Conservation (phyloP, 257 asterid genomes). For the Anisodus tanguticus region DNA sequence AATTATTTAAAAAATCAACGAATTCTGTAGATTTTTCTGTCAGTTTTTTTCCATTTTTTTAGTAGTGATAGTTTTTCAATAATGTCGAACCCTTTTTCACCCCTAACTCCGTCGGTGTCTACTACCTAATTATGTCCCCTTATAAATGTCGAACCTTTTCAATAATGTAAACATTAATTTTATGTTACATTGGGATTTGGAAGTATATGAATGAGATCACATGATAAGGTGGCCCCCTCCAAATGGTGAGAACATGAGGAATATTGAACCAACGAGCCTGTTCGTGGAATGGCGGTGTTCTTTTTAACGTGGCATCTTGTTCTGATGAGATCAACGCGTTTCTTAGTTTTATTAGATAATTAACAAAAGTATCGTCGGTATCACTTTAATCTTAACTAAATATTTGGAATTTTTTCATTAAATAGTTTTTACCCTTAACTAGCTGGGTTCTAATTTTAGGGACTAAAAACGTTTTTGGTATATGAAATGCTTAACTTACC, state of each 20-base stretch:
- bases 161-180: not conserved
- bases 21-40: too few species aligned
- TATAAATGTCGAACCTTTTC: too few species aligned
- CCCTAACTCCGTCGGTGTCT: too few species aligned
- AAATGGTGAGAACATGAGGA: constrained; percentile 12
- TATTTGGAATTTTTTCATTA: not conserved
- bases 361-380: not conserved
- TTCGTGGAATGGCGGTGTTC: not conserved
- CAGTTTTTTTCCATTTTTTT: too few species aligned
- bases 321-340: constrained; percentile 20
- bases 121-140: too few species aligned
- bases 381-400: not conserved
- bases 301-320: not conserved
- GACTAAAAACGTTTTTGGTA: too few species aligned
- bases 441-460: too few species aligned
- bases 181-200: not conserved
- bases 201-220: constrained; percentile 10
- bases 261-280: not conserved
- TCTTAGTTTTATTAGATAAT: not conserved
- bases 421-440: not conserved
- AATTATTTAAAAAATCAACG: too few species aligned
- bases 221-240: constrained; percentile 25
- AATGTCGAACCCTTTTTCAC: too few species aligned
- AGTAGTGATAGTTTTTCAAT: too few species aligned
- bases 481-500: too few species aligned